Evolutionary conservation across 2,329 filamentous ascomycete species (phyloP).

Genomic region (Pseudopyrenochaeta lycopersici): DNA sequence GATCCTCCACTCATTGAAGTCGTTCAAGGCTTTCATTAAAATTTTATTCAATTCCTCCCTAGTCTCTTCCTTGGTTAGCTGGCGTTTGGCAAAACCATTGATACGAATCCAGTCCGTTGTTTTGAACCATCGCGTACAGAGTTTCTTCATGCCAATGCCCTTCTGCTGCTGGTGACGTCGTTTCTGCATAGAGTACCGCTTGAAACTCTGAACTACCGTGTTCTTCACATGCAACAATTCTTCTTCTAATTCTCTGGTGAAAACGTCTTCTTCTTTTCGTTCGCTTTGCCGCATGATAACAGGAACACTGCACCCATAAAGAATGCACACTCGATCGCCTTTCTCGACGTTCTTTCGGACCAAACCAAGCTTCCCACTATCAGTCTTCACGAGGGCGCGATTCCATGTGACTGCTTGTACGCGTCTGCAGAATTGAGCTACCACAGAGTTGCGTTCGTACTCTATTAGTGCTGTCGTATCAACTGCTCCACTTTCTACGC

Average conservation of each 20-base stretch:
- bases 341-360: constrained; percentile 12
- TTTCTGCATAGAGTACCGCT: neutral
- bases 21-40: neutral
- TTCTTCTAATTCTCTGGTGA: neutral
- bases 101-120: neutral
- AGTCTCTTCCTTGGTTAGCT: neutral
- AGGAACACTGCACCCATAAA: constrained; percentile 26
- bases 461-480: constrained; percentile 22
- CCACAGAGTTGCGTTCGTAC: constrained; percentile 20
- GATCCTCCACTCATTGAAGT: neutral
- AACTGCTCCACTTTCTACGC: constrained; percentile 5
- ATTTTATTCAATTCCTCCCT: neutral
- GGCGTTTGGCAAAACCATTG: neutral
- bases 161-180: neutral
- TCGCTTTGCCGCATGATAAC: constrained; percentile 15
- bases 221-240: constrained; percentile 1
- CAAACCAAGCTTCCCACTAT: constrained; percentile 17
- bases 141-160: neutral
- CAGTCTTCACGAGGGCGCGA: constrained; percentile 23
- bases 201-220: neutral
- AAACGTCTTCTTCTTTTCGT: neutral
- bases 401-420: constrained; percentile 32
- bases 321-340: constrained; percentile 25
- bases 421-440: constrained; percentile 27
- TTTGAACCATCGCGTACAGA: constrained; percentile 3